Evolutionary conservation across 441 rosid genomes (phyloP).

Genomic region (Gossypium laxum): DNA sequence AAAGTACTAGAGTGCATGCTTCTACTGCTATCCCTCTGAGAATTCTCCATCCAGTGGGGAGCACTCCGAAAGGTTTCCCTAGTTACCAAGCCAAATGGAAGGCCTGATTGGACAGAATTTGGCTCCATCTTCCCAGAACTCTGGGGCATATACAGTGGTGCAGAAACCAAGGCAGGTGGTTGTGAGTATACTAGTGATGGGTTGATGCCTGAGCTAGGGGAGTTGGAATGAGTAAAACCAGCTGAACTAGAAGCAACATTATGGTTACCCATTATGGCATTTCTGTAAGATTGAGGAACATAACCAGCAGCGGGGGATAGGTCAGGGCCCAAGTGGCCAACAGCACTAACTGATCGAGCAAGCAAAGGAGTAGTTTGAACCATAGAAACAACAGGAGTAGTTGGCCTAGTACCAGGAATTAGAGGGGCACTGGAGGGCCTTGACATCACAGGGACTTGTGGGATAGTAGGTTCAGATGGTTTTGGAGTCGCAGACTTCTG

Average conservation of each 20-base stretch:
- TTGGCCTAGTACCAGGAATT: constrained; percentile 45
- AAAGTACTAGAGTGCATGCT: constrained; percentile 23
- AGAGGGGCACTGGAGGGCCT: constrained; percentile 92
- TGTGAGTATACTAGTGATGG: constrained; percentile 36
- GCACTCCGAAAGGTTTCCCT: constrained; percentile 43
- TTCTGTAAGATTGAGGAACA: constrained; percentile 66
- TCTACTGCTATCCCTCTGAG: constrained; percentile 32
- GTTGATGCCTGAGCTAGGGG: constrained; percentile 43
- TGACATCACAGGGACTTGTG: constrained; percentile 43
- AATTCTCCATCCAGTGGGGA: constrained; percentile 48
- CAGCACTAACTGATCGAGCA: constrained; percentile 73
- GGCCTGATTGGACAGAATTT: constrained; percentile 40
- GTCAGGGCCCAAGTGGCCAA: constrained; percentile 69
- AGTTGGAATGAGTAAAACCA: constrained; percentile 35
- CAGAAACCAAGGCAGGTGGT: constrained; percentile 34
- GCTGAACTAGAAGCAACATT: constrained; percentile 43
- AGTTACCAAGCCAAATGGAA: constrained; percentile 36
- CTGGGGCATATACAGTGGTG: constrained; percentile 34
- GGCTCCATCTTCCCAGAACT: constrained; percentile 37
- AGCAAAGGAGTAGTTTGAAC: constrained; percentile 56
- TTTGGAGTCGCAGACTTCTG: constrained; percentile 37
- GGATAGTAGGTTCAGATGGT: constrained; percentile 31
- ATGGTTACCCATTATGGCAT: constrained; percentile 68
- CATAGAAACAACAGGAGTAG: constrained; percentile 44
- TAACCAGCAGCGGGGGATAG: constrained; percentile 36